Conservation (phyloP, 106 monocot species). For the Hemerocallis citrina region DNA sequence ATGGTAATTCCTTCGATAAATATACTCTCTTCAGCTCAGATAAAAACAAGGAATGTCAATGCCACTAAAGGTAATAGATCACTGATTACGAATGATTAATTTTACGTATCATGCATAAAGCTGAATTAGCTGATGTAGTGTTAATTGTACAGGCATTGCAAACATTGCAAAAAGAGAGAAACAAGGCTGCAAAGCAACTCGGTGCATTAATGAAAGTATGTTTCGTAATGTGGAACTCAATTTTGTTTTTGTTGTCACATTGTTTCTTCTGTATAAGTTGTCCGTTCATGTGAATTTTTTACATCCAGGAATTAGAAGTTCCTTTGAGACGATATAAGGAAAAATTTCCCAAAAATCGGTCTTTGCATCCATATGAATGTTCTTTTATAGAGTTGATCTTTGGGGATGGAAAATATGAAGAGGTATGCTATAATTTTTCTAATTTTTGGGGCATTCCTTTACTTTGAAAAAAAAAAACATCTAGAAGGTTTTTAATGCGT, state of each 20-base stretch:
- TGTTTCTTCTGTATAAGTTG: background rate
- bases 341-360: conserved; percentile 69
- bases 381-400: conserved; percentile 90
- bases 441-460: background rate
- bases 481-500: no score
- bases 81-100: no score
- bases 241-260: background rate
- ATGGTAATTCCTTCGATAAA: conserved; percentile 95
- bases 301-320: conserved; percentile 76
- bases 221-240: no score
- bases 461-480: background rate
- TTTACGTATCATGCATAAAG: background rate
- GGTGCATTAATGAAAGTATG: conserved; percentile 99
- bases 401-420: conserved; percentile 87
- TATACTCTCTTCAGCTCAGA: conserved; percentile 79
- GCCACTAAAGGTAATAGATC: conserved; percentile 75
- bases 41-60: conserved; percentile 76
- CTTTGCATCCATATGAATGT: conserved; percentile 87
- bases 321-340: conserved; percentile 74
- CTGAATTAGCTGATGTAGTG: background rate
- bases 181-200: conserved; percentile 92
- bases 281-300: background rate
- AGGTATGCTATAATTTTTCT: conserved; percentile 36
- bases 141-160: conserved; percentile 49
- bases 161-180: conserved; percentile 91